Percentiles rank a stretch among this genome's conserved stretches.
phyloP scores from a whole-genome alignment of 768 basidiomycete genomes.

The Amyloporia xantha region DNA sequence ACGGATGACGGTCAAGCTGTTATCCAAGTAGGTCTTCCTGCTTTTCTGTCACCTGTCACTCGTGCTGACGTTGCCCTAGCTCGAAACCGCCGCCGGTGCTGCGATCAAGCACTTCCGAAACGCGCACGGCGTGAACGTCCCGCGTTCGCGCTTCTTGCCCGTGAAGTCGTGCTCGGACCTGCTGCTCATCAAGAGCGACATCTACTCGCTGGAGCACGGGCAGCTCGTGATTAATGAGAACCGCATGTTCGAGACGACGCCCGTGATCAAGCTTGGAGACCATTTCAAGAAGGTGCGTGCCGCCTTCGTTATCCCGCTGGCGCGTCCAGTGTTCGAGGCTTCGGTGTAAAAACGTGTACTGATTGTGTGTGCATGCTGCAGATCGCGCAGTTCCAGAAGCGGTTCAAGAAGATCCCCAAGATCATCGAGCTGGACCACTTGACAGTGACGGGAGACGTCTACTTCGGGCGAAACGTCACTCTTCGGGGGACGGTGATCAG shows the following conservation, averaged over 20 bases:
- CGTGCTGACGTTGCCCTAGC: conserved; percentile 24
- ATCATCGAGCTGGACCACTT: conserved; percentile 71
- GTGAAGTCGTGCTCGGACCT: conserved; percentile 58
- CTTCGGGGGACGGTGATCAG: conserved; percentile 62
- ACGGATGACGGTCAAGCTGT: conserved; percentile 66
- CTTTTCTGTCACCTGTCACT: not conserved
- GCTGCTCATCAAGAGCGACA: conserved; percentile 60
- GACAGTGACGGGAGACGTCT: conserved; percentile 64
- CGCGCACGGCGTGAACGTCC: conserved; percentile 69
- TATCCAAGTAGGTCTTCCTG: conserved; percentile 40
- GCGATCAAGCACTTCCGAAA: conserved; percentile 68
- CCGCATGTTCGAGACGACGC: conserved; percentile 54
- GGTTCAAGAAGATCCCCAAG: conserved; percentile 70
- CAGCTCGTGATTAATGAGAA: conserved; percentile 54
- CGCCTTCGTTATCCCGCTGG: not conserved
- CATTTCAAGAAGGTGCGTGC: conserved; percentile 65
- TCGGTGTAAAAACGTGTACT: not conserved
- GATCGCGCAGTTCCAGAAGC: conserved; percentile 61
- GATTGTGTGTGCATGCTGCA: conserved; percentile 6
- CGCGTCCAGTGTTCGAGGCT: not conserved
- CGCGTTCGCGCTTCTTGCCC: conserved; percentile 65
- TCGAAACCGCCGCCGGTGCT: conserved; percentile 72
- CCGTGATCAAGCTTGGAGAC: conserved; percentile 73
- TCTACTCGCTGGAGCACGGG: conserved; percentile 67
- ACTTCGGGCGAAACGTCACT: conserved; percentile 59